Conservation (phyloP, 805 yeast species). For the Tetrapisispora namnaoensis region DNA sequence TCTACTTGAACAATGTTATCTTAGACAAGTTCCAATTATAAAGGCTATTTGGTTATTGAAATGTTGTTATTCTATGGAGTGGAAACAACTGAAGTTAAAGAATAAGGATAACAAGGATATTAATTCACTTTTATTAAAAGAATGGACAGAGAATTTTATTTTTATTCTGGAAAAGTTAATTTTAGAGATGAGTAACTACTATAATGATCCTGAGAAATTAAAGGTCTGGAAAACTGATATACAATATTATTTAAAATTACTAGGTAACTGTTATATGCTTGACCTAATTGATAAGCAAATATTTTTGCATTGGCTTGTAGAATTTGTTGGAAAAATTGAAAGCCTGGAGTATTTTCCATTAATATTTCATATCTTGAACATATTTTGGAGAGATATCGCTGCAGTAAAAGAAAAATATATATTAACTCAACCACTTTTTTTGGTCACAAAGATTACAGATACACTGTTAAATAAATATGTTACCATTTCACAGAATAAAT, state of each 20-base stretch:
- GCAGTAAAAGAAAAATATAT: conserved; percentile 30
- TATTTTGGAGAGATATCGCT: conserved; percentile 64
- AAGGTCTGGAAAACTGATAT: conserved; percentile 39
- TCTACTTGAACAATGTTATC: conserved; percentile 62
- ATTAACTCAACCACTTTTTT: conserved; percentile 22
- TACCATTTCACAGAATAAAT: conserved; percentile 27
- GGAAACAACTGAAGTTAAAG: conserved; percentile 16
- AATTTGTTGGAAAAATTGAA: conserved; percentile 37
- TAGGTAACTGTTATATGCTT: conserved; percentile 60
- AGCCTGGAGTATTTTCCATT: conserved; percentile 36
- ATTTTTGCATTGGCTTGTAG: conserved; percentile 56
- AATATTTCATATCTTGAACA: conserved; percentile 43
- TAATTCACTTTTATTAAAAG: conserved; percentile 54
- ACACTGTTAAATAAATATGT: conserved; percentile 42
- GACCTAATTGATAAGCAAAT: conserved; percentile 50
- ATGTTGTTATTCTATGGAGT: conserved; percentile 76
- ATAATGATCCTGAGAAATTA: conserved; percentile 22
- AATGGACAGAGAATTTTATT: conserved; percentile 83
- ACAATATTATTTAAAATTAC: conserved; percentile 48
- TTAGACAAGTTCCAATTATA: conserved; percentile 58
- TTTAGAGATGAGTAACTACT: conserved; percentile 25
- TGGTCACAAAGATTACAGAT: conserved; percentile 59
- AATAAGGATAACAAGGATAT: conserved; percentile 7
- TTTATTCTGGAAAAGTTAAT: conserved; percentile 35
- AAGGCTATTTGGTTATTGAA: conserved; percentile 88